phyloP scores from a whole-genome alignment of 345 rosid species.

The Brassica carinata region DNA sequence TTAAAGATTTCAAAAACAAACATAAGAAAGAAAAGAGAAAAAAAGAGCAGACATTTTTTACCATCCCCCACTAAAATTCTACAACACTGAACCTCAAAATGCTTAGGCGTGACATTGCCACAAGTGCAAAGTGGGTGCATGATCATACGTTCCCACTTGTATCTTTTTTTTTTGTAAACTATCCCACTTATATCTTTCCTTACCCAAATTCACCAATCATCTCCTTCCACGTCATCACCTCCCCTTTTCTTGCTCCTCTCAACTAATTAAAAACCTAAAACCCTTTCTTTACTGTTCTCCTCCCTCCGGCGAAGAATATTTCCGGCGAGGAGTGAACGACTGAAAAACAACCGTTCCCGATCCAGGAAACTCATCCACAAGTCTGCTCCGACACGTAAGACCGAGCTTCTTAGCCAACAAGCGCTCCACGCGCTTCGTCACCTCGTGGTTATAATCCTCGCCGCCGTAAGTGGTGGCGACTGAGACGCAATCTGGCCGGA shows the following conservation, averaged over 20 bases:
- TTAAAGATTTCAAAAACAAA: neutral
- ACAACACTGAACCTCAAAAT: conserved; percentile 60
- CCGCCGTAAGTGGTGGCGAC: conserved; percentile 65
- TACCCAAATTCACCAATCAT: conserved; percentile 56
- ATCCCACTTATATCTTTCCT: conserved; percentile 39
- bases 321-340: conserved; percentile 76
- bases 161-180: too few relatives aligned
- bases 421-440: conserved; percentile 66
- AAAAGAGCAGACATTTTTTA: conserved; percentile 29
- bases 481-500: conserved; percentile 72
- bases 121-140: conserved; percentile 76
- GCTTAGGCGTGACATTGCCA: conserved; percentile 76
- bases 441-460: conserved; percentile 46
- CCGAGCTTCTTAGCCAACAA: conserved; percentile 72
- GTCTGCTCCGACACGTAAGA: conserved; percentile 69
- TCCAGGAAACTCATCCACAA: conserved; percentile 70
- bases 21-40: conserved; percentile 3
- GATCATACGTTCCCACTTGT: conserved; percentile 60
- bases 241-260: neutral
- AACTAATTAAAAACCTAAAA: conserved; percentile 35
- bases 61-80: conserved; percentile 45
- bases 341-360: conserved; percentile 74
- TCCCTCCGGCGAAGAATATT: conserved; percentile 33
- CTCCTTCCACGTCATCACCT: conserved; percentile 48
- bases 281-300: neutral